A percentile compares a stretch with the other conserved stretches of the same genome.
Evolutionary conservation across 768 basidiomycete genomes (phyloP).

Genomic region (Cubamyces sp.): DNA sequence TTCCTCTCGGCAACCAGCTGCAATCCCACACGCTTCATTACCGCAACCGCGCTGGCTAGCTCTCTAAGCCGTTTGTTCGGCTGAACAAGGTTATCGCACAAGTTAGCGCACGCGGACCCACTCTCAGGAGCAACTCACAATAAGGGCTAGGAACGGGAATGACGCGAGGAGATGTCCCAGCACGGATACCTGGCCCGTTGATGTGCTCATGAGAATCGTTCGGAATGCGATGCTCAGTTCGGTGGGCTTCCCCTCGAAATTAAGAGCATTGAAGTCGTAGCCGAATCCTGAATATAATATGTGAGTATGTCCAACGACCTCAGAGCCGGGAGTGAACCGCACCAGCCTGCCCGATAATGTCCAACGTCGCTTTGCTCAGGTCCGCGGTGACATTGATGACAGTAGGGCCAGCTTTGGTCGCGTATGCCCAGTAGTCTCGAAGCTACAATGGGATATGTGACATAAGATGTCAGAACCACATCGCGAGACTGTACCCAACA

Average conservation of each 20-base stretch:
- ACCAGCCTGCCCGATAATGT: conserved; percentile 48
- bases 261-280: conserved; percentile 39
- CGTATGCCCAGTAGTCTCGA: conserved; percentile 4
- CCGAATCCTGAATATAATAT: conserved; percentile 34
- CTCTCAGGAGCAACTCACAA: conserved; percentile 18
- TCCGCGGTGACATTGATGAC: conserved; percentile 38
- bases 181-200: background rate
- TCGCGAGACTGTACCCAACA: background rate
- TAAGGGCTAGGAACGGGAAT: conserved; percentile 27
- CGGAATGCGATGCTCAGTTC: conserved; percentile 39
- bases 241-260: conserved; percentile 30
- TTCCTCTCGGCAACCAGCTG: conserved; percentile 38
- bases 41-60: conserved; percentile 11
- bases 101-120: background rate
- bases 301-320: background rate
- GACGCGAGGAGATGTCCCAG: conserved; percentile 1
- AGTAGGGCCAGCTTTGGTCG: conserved; percentile 10
- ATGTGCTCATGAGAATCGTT: conserved; percentile 23
- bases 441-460: background rate
- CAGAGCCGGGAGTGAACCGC: background rate
- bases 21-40: conserved; percentile 33
- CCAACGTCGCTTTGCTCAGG: conserved; percentile 41
- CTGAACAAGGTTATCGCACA: background rate
- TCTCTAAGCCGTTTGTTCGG: conserved; percentile 2
- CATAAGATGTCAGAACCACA: too few relatives aligned